Evolutionary conservation across 805 yeast genomes (phyloP), one percentile per base, ranked within the genome.

Genomic region (Metschnikowia hibisci): DNA sequence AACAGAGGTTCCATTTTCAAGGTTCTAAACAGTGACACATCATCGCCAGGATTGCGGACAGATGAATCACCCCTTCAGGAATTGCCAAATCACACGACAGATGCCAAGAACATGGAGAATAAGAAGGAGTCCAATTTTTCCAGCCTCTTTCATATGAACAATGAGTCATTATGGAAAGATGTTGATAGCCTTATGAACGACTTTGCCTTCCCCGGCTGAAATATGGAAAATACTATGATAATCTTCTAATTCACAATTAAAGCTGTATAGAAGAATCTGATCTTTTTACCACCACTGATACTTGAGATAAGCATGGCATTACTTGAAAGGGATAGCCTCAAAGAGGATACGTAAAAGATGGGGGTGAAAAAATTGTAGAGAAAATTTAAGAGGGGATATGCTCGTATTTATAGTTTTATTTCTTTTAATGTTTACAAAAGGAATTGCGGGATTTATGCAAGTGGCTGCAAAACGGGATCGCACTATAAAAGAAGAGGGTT

Each of bases 131-230:
- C 14, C 22, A 34, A 13, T 13, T 34, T 40, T 11, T 51, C 70
- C 42, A 76, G 68, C 47, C 56, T 64, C 8, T 66, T 76, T 61
- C 78, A 73, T 30, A 48, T 64, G 45, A 80, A 77, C 52, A 72
- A 76, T 18, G 84, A 77, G 39, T 52, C 77, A 46, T 66, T 81
- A 16, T 82, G 84, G 89, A 84, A 82, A 56, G 95, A 88, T 57
- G 90, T 88, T 23, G 95, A 87, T 51, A 73, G 87, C 37, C 85
- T 88, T 45, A 87, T 88, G 96, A 87, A 85, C 57, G 95, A 87
- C 57, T 88, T 87, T 64, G 96, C 96, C 4, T 88, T 88, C 67
- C 87, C 85, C 51, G 81, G 87, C 28, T 49, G 35, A 42, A 13
- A 13, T 8, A 7, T 12, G 32, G 4, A 6, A 2, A 20, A 20